Conservation (phyloP, 2,329 filamentous ascomycete species). For the Epicoccum sorghinum region DNA sequence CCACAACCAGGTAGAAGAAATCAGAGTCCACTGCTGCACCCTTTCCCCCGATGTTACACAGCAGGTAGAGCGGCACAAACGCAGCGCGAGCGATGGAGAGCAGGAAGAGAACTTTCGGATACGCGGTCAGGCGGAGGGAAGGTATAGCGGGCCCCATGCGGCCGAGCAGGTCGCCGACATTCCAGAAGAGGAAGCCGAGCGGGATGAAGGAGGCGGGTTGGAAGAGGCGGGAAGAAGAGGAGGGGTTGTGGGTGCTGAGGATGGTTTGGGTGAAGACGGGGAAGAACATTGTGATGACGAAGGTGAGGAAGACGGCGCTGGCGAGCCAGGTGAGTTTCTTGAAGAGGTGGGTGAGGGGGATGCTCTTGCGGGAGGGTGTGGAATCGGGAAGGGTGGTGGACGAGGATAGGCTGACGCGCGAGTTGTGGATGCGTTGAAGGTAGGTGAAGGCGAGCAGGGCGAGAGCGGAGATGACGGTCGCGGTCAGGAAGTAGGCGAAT, state of each 20-base stretch:
- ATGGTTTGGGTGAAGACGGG: constrained; percentile 79
- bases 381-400: constrained; percentile 18
- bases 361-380: constrained; percentile 46
- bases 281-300: constrained; percentile 89
- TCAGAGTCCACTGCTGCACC: constrained; percentile 76
- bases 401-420: constrained; percentile 34
- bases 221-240: constrained; percentile 64
- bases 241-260: constrained; percentile 49
- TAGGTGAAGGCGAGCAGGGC: constrained; percentile 77
- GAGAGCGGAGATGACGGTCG: constrained; percentile 73
- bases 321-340: constrained; percentile 80
- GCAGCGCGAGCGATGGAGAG: constrained; percentile 68
- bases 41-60: constrained; percentile 84
- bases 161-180: constrained; percentile 81
- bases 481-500: constrained; percentile 89
- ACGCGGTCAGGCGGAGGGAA: constrained; percentile 61
- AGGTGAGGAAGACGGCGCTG: constrained; percentile 78
- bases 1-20: constrained; percentile 81
- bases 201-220: constrained; percentile 83
- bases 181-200: constrained; percentile 91
- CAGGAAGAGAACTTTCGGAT: constrained; percentile 71
- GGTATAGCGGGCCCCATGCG: constrained; percentile 70
- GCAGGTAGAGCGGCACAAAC: constrained; percentile 83
- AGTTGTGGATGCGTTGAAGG: constrained; percentile 64
- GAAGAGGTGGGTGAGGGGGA: constrained; percentile 71